Evolutionary conservation across 371 early-diverging fungal genomes (phyloP).

Genomic region (Basidiobolus meristosporus): DNA sequence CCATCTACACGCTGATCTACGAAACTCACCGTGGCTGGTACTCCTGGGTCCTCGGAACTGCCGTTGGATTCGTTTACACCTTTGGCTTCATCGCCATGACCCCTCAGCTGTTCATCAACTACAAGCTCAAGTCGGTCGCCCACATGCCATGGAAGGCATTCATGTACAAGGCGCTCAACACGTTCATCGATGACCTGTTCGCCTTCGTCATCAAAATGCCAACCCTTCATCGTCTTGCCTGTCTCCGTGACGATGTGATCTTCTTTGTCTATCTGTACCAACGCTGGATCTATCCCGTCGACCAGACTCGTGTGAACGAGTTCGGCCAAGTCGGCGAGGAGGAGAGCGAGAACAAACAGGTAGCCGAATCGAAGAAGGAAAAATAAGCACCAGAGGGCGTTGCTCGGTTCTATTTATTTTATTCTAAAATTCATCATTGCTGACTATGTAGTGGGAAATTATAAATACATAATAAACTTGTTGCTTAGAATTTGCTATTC

Average conservation of each 20-base stretch:
- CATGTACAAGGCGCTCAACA: constrained; percentile 88
- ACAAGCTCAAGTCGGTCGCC: constrained; percentile 75
- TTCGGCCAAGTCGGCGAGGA: constrained; percentile 70
- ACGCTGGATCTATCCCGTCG: constrained; percentile 68
- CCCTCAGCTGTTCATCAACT: constrained; percentile 87
- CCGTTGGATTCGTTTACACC: constrained; percentile 71
- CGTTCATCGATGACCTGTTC: constrained; percentile 88
- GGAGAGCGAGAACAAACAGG: constrained; percentile 6
- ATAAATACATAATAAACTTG: no score
- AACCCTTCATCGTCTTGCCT: constrained; percentile 77
- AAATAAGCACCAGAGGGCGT: constrained; percentile 5
- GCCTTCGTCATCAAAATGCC: constrained; percentile 94
- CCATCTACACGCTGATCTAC: constrained; percentile 64
- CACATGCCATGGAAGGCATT: constrained; percentile 90
- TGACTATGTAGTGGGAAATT: no score
- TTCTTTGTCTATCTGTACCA: constrained; percentile 82
- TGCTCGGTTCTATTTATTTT: no score
- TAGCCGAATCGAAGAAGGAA: constrained; percentile 15
- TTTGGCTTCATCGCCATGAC: constrained; percentile 87
- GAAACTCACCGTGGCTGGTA: constrained; percentile 86
- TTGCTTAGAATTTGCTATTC: no score
- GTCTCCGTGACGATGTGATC: constrained; percentile 74
- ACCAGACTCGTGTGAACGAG: constrained; percentile 75
- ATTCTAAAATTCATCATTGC: no score
- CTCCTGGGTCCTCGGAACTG: constrained; percentile 65